Evolutionary conservation across 176 grass and related monocot genomes (phyloP), one percentile per base, ranked within the genome.

Genomic region (Poa annua): DNA sequence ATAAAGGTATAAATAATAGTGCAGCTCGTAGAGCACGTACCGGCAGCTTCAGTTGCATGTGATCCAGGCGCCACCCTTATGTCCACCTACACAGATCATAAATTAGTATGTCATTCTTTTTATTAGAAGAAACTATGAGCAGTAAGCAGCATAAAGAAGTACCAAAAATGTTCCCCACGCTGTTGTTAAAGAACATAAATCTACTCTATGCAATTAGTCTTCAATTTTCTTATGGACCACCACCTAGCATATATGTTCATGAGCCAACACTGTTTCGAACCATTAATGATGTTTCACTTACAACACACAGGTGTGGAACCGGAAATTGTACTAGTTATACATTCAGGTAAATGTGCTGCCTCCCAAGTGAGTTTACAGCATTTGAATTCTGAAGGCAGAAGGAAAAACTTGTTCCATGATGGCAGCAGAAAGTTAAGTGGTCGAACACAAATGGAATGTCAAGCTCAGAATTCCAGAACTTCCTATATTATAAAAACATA

Each of bases 31-130:
- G 25, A 56, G 33, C 8, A 80, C 16, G 62, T 90, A 99, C 93
- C 90, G 13, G 93, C 83, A 70, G 85, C 87, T 96, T 96, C 96
- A 56, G 96, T 99, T 85, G 91, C 89, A 84, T 99, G 96, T 26
- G 91, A 91, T 82, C 96, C 96, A 81, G 96, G 93, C 3, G 93
- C 89, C 44, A 99, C 81, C 71, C 91, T 86, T 84, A 99, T 92
- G 53, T 96, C 96, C 53, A 99, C 93, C 96, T 99, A 50, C 17
- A 88, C 36, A 22, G 38, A 45, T 69, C 49, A 80, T 13, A 74
- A 75, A 80, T 66, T n/a, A 83, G 17, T 79, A 47, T 20, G 26
- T 13, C 77, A 6, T 25, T 34, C 52, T 22, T 45, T 75, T 11
- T 21, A 56, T 48, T 32, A 63, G 13, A 54, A 8, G 25, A 71